Evolutionary conservation across 371 early-diverging fungal genomes (phyloP).

Genomic region (Funneliformis caledonium): DNA sequence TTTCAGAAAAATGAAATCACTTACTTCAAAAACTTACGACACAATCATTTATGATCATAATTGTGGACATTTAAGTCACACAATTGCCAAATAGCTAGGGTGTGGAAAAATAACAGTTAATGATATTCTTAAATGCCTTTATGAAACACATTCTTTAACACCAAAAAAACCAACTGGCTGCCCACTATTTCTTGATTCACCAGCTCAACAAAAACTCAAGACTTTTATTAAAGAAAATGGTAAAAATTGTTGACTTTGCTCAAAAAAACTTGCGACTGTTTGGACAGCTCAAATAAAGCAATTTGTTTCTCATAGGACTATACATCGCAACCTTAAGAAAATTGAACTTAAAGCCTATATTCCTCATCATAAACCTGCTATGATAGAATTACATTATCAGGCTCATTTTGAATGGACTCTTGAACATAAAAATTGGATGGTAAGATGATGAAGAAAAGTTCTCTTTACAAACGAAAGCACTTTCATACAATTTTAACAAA

Average conservation of each 20-base stretch:
- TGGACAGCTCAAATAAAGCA: not conserved
- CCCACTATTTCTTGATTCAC: no score
- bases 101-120: slow-evolving; percentile 14
- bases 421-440: not conserved
- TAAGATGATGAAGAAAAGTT: not conserved
- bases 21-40: not conserved
- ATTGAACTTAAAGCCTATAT: no score
- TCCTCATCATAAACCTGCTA: no score
- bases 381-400: no score
- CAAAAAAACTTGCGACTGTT: not conserved
- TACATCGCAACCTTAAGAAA: not conserved
- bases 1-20: not conserved
- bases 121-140: slow-evolving; percentile 1
- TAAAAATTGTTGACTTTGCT: no score
- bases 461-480: not conserved
- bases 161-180: no score
- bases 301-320: not conserved
- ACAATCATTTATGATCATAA: slow-evolving; percentile 5
- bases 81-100: not conserved
- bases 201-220: no score
- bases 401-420: not conserved
- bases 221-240: no score
- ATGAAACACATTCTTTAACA: no score
- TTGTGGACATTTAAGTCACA: not conserved
- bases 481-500: slow-evolving; percentile 7